Conservation (phyloP, 2,329 filamentous ascomycete species). For the Escovopsis sp. region DNA sequence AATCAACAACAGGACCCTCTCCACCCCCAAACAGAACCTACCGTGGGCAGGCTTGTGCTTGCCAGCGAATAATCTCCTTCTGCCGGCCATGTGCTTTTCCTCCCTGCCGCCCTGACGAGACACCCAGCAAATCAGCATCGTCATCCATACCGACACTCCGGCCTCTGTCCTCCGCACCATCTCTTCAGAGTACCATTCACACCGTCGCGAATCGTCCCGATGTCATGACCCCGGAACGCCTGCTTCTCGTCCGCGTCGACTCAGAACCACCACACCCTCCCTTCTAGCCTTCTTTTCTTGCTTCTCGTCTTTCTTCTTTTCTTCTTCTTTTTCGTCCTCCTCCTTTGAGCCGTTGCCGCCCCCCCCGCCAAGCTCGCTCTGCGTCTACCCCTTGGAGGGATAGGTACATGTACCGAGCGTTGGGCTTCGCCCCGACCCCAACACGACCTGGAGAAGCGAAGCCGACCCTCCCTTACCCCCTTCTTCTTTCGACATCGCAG, state of each 20-base stretch:
- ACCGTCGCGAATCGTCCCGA: slow-evolving; percentile 2
- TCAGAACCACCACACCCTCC: too few relatives aligned
- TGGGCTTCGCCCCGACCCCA: slow-evolving; percentile 1
- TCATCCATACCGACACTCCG: neutral
- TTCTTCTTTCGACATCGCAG: neutral
- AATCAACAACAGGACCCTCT: neutral
- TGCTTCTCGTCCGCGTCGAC: too few relatives aligned
- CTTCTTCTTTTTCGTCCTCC: slow-evolving; percentile 1
- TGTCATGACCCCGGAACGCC: slow-evolving; percentile 2
- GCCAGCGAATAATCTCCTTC: neutral
- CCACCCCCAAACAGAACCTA: neutral
- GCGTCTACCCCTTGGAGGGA: slow-evolving; percentile 3
- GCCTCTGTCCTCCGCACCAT: too few relatives aligned
- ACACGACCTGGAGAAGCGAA: neutral
- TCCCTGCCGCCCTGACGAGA: neutral
- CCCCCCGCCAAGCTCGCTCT: slow-evolving; percentile 3
- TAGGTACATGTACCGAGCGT: slow-evolving; percentile 1
- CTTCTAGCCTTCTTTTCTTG: too few relatives aligned
- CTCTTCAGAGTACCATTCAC: neutral
- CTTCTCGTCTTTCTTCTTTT: too few relatives aligned
- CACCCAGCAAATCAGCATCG: neutral
- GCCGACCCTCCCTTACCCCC: neutral
- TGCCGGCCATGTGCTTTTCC: slow-evolving; percentile 1
- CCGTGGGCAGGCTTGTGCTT: slow-evolving; percentile 1
- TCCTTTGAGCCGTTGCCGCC: neutral